Evolutionary conservation across 2,329 filamentous ascomycete genomes (phyloP), one percentile per base, ranked within the genome.

Genomic region (Ophiocordyceps camponoti-rufipedis): DNA sequence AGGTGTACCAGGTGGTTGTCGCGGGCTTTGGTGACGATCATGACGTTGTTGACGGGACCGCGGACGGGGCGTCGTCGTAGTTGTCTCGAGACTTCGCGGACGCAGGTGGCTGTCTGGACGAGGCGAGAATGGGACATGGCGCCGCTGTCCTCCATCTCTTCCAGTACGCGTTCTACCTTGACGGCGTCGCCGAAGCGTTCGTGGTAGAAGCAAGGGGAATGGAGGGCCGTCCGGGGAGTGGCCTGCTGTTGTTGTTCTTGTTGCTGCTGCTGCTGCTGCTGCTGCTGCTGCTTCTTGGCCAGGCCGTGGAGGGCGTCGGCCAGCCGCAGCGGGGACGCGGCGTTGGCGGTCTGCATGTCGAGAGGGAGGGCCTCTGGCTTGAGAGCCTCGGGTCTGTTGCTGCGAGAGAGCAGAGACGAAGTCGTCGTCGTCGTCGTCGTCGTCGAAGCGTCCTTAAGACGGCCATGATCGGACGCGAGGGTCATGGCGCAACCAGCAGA

Each of bases 11-110:
- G 73, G 53, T 85, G 79, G 58, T 98, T 96, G 65, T 98, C 91
- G 50, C 91, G 79, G 19, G 91, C 91, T 65, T 96, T 98, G 49
- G 91, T 98, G 51, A 98, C 85, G 56, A 98, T 94, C 91, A 98
- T 96, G 56, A 98, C 77, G 60, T 86, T 95, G 57, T 78, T 79
- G 42, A 98, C 88, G 11, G 88, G 88, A 52, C 88, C 81, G 64
- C 85, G 91, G 62, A 96, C 86, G 19, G 91, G 89, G 39, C 86
- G 78, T 46, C 89, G 79, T 65, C 94, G 89, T 48, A 98, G 72
- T 65, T 96, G 91, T 63, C 93, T 89, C 14, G 87, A 93, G 12
- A 98, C 88, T 64, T 98, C 91, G 45, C 91, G 80, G 18, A 98
- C 91, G 42, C 87, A 85, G 0, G 86, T 94, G 44, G 91, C 91